Evolutionary conservation across 257 asterid species (phyloP), one percentile per base, ranked within the genome.

Genomic region (Rehmannia glutinosa): DNA sequence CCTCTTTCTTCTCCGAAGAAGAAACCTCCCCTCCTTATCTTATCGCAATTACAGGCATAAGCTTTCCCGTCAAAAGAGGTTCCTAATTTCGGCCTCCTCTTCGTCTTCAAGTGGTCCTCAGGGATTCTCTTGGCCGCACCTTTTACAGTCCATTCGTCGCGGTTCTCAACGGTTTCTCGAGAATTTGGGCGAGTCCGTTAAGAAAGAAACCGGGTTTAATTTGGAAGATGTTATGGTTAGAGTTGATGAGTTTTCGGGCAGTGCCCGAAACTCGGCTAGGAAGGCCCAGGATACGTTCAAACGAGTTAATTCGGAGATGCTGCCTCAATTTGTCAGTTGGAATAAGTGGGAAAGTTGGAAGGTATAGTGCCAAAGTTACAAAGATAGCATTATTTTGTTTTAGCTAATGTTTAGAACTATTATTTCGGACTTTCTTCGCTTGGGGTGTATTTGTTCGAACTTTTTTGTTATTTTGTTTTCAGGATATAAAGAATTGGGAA

Each of bases 281-380:
- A 65, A 62, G 46, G 78, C 77, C 25, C 84, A 57, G 76, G 62
- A 66, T 27, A 66, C 67, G 77, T 39, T 86, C 6, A 84, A 83
- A 52, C 82, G 70, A 28, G 54, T 85, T 24, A 81, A 76, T 64
- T 78, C 81, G 43, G 92, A 85, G 68, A 59, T 81, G 74, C 36
- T 85, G 78, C 92, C 96, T 42, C 75, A 75, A 21, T 88, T 94
- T 78, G 55, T 85, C 35, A 66, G 68, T 71, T 94, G 99, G 99
- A 91, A 91, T 78, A 83, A 75, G 47, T 84, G 82, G 91, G 97
- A 87, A 38, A 77, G 69, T n/a, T 94, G 99, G 99, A 94, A 91
- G 99, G 99, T 91, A 67, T 68, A 3, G 35, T 59, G 49, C 49
- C 49, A 13, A 43, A 33, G 50, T 42, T 76, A 0, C 49, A 11